phyloP scores from a whole-genome alignment of 306 rosid genomes.

The Acacia melanoxylon region DNA sequence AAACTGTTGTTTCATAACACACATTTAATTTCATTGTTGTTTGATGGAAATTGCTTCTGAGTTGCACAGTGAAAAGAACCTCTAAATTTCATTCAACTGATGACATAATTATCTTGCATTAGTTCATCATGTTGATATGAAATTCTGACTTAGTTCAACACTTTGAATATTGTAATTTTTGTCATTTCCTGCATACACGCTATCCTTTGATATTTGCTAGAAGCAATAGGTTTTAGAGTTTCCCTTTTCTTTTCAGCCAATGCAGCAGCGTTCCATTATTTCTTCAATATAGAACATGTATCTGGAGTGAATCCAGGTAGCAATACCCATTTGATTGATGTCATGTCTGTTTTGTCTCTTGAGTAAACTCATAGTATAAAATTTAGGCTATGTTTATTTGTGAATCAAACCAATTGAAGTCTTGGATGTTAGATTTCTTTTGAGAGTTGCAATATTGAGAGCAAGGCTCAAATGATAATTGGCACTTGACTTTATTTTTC shows the following conservation, averaged over 20 bases:
- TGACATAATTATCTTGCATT: neutral
- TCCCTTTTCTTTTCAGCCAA: neutral
- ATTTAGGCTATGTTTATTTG: neutral
- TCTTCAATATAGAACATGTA: neutral
- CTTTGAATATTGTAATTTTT: neutral
- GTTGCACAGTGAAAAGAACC: neutral
- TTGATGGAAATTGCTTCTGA: neutral
- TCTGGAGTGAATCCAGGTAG: neutral
- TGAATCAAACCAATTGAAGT: neutral
- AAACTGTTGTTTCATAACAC: neutral
- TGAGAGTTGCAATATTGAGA: neutral
- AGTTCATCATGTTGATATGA: neutral
- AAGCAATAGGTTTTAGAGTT: neutral
- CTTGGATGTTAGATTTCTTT: neutral
- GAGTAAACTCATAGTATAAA: neutral
- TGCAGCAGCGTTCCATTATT: neutral
- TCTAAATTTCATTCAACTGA: neutral
- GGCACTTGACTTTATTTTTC: neutral
- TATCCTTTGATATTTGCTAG: neutral
- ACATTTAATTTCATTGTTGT: neutral
- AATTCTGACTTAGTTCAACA: neutral
- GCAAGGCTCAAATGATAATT: neutral
- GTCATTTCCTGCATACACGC: neutral
- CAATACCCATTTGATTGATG: neutral
- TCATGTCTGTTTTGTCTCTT: neutral